phyloP scores from a whole-genome alignment of 257 asterid genomes.

The Henckelia pumila region DNA sequence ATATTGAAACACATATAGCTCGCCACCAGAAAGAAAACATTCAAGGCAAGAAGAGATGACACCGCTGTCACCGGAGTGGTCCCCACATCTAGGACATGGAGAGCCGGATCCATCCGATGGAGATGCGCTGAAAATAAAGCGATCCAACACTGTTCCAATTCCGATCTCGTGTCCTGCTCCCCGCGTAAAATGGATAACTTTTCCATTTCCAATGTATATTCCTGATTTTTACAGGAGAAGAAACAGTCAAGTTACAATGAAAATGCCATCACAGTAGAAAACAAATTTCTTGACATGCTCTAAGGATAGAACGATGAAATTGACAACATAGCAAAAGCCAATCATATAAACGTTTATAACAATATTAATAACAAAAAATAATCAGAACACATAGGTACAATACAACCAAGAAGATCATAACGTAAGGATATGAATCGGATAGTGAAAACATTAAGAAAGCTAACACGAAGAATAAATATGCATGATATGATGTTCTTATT shows the following conservation, averaged over 20 bases:
- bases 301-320: neutral
- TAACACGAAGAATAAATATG: no score
- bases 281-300: neutral
- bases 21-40: slow-evolving; percentile 72
- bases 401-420: neutral
- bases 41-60: slow-evolving; percentile 88
- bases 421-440: no score
- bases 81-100: slow-evolving; percentile 76
- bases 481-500: neutral
- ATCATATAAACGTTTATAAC: no score
- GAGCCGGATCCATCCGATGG: slow-evolving; percentile 47
- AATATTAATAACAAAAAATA: no score
- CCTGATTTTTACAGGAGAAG: slow-evolving; percentile 44
- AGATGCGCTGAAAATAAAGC: slow-evolving; percentile 64
- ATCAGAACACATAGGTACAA: neutral
- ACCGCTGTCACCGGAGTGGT: slow-evolving; percentile 54
- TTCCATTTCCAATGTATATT: slow-evolving; percentile 69
- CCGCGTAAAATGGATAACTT: slow-evolving; percentile 83
- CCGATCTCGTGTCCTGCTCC: slow-evolving; percentile 84
- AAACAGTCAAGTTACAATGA: neutral
- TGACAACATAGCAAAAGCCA: neutral
- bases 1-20: slow-evolving; percentile 62
- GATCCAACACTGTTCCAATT: slow-evolving; percentile 73
- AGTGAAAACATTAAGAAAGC: no score
- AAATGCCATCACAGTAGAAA: neutral